phyloP scores from a whole-genome alignment of 1,139 yeast species.

The Sugiyamaella japonica region DNA sequence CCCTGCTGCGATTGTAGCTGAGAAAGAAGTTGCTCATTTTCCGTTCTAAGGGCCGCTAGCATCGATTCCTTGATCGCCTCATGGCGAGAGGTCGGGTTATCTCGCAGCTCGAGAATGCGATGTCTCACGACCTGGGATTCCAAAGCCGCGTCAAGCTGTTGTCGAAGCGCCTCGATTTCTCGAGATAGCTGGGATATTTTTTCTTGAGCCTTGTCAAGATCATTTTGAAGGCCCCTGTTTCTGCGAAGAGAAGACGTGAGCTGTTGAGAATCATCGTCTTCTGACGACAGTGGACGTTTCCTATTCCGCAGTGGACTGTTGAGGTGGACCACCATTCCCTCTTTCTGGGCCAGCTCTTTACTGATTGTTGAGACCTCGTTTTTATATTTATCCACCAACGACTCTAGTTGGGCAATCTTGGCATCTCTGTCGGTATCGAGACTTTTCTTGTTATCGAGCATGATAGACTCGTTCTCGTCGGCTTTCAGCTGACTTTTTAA shows the following conservation, averaged over 20 bases:
- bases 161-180: conserved; percentile 36
- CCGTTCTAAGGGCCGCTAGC: conserved; percentile 54
- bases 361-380: conserved; percentile 51
- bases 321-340: conserved; percentile 33
- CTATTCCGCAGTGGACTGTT: conserved; percentile 25
- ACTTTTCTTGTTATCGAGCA: conserved; percentile 11
- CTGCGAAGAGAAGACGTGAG: conserved; percentile 39
- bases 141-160: conserved; percentile 24
- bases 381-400: conserved; percentile 58
- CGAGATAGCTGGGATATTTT: conserved; percentile 29
- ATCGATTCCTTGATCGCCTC: conserved; percentile 61
- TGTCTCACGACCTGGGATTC: conserved; percentile 41
- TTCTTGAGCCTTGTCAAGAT: conserved; percentile 29
- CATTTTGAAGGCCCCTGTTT: conserved; percentile 36
- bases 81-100: conserved; percentile 66
- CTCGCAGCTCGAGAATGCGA: conserved; percentile 62
- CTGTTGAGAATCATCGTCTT: conserved; percentile 33
- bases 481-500: conserved; percentile 51
- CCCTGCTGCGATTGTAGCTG: conserved; percentile 27
- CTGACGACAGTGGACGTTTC: conserved; percentile 21
- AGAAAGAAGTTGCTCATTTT: conserved; percentile 57
- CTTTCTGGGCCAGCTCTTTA: conserved; percentile 40
- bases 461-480: conserved; percentile 38
- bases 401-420: conserved; percentile 49
- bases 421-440: conserved; percentile 31